A percentile compares a stretch with the other conserved stretches of the same genome.
Conservation (phyloP, 805 yeast species). For the Grigorovia transvaalensis region DNA sequence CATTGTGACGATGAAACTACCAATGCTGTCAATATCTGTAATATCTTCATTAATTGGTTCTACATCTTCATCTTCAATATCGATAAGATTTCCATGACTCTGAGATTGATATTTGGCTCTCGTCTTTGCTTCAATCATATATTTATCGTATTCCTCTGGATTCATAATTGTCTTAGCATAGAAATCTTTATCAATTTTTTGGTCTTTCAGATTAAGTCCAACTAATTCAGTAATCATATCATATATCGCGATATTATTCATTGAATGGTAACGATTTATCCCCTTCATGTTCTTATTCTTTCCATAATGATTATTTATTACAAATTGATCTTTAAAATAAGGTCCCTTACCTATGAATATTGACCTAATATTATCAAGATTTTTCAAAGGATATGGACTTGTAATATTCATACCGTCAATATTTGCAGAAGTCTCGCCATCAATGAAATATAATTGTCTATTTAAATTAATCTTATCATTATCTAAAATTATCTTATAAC, state of each 20-base stretch:
- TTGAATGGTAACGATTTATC: slow-evolving; percentile 28
- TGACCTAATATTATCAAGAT: background rate
- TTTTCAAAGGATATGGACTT: background rate
- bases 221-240: slow-evolving; percentile 62
- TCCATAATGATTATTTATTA: slow-evolving; percentile 20
- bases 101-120: too few species aligned
- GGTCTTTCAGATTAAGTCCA: slow-evolving; percentile 8
- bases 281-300: too few species aligned
- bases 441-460: background rate
- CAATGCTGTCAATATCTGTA: too few species aligned
- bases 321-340: background rate
- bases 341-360: slow-evolving; percentile 3
- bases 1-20: too few species aligned
- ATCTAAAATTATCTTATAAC: background rate
- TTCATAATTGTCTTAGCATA: background rate
- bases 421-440: background rate
- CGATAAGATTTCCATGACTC: too few species aligned
- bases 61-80: background rate
- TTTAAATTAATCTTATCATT: background rate
- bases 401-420: background rate
- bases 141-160: background rate
- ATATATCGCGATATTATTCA: slow-evolving; percentile 64
- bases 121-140: background rate
- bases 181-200: background rate
- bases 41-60: background rate